phyloP scores from a whole-genome alignment of 2,329 filamentous ascomycete species.

The Cladosporium colombiae region DNA sequence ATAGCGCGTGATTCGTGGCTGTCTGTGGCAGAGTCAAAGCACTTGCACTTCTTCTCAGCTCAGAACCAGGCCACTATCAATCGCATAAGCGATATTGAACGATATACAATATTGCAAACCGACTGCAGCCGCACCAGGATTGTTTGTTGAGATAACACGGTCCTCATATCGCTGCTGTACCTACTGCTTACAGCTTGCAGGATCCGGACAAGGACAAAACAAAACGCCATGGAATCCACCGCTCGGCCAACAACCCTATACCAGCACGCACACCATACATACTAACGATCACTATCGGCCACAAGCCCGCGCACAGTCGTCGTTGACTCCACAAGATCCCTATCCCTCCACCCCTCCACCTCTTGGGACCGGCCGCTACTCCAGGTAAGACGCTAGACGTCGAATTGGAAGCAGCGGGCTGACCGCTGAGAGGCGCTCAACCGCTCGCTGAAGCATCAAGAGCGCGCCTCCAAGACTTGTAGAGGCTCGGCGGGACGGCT shows the following conservation, averaged over 20 bases:
- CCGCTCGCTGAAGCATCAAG: constrained; percentile 7
- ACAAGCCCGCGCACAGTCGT: neutral
- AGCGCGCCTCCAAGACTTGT: constrained; percentile 9
- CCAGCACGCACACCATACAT: neutral
- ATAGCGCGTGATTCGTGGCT: neutral
- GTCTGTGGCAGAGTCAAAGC: neutral
- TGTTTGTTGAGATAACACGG: constrained; percentile 3
- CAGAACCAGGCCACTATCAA: neutral
- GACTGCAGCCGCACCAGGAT: constrained; percentile 6
- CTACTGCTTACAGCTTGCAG: constrained; percentile 6
- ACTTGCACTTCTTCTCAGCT: neutral
- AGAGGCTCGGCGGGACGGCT: constrained; percentile 19
- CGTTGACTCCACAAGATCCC: neutral
- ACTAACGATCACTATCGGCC: constrained; percentile 1
- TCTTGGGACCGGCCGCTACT: constrained; percentile 1
- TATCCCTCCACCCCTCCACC: constrained; percentile 6
- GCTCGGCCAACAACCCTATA: constrained; percentile 5
- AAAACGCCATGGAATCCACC: neutral
- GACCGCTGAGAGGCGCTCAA: neutral
- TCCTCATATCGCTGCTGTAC: constrained; percentile 6
- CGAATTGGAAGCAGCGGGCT: neutral
- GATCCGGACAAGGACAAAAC: neutral
- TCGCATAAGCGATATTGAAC: neutral
- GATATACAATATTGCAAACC: neutral
- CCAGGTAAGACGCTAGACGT: neutral